Conservation (phyloP, 2,329 filamentous ascomycete species). For the Verruconis gallopava region DNA sequence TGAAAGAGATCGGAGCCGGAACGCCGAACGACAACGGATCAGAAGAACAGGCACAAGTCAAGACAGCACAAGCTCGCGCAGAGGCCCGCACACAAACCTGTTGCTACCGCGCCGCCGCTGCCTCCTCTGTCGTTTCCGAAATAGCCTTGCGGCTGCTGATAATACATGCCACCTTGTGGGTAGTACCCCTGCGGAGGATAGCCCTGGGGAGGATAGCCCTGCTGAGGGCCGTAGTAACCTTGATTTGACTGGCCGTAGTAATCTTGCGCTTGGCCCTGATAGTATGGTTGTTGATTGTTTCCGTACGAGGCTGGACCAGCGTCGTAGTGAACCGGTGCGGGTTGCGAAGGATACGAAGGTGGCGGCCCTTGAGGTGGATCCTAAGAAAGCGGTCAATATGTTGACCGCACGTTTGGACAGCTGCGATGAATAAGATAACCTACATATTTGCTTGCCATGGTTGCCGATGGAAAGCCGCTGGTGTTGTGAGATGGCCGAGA, state of each 20-base stretch:
- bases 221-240: neutral
- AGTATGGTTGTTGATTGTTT: conserved; percentile 4
- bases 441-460: conserved; percentile 7
- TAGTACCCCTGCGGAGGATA: conserved; percentile 6
- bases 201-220: conserved; percentile 7
- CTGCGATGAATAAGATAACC: neutral
- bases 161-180: conserved; percentile 10
- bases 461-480: neutral
- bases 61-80: conserved; percentile 11
- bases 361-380: conserved; percentile 5
- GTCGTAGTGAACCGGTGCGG: conserved; percentile 10
- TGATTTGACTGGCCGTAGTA: conserved; percentile 6
- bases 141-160: conserved; percentile 10
- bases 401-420: neutral
- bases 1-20: too few species aligned
- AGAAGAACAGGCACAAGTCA: conserved; percentile 11
- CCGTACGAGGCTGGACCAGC: conserved; percentile 9
- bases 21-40: too few species aligned
- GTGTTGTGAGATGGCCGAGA: too few species aligned
- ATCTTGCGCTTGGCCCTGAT: conserved; percentile 4
- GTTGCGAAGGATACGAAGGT: conserved; percentile 9
- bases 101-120: conserved; percentile 6
- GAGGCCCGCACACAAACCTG: conserved; percentile 9
- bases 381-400: neutral
- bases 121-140: conserved; percentile 6